A percentile compares a stretch with the other conserved stretches of the same genome.
Evolutionary conservation across 805 yeast genomes (phyloP).

Genomic region (Millerozyma acaciae): DNA sequence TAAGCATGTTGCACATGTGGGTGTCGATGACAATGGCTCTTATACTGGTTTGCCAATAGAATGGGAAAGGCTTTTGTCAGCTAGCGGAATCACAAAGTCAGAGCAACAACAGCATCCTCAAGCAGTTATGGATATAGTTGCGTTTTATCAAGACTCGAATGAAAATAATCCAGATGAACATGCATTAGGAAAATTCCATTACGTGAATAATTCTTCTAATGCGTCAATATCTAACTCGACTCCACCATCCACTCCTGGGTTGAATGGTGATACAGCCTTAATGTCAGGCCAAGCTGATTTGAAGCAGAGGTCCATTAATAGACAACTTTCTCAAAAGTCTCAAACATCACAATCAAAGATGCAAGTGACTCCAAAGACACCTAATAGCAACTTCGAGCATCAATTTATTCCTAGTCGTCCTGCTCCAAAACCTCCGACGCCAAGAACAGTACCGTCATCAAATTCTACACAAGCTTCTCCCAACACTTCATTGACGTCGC

Average conservation of each 20-base stretch:
- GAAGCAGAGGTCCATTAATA: slow-evolving; percentile 5
- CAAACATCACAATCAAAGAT: slow-evolving; percentile 2
- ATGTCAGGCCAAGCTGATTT: slow-evolving; percentile 3
- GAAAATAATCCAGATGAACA: slow-evolving; percentile 39
- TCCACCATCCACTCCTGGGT: slow-evolving; percentile 20
- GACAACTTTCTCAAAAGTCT: slow-evolving; percentile 4
- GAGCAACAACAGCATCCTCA: slow-evolving; percentile 92
- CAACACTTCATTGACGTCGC: slow-evolving; percentile 11
- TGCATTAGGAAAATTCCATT: slow-evolving; percentile 42
- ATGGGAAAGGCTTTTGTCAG: slow-evolving; percentile 80
- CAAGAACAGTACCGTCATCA: slow-evolving; percentile 7
- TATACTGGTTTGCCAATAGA: slow-evolving; percentile 90
- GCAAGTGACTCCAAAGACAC: slow-evolving; percentile 19
- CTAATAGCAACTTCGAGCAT: slow-evolving; percentile 24
- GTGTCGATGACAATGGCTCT: slow-evolving; percentile 81
- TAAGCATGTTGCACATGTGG: slow-evolving; percentile 90
- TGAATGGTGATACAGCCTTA: slow-evolving; percentile 5
- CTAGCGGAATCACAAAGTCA: slow-evolving; percentile 81
- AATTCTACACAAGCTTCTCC: slow-evolving; percentile 7
- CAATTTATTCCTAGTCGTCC: slow-evolving; percentile 65
- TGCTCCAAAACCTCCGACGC: slow-evolving; percentile 57
- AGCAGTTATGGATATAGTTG: slow-evolving; percentile 88
- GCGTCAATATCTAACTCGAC: slow-evolving; percentile 22
- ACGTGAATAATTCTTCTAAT: slow-evolving; percentile 18
- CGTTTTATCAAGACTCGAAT: slow-evolving; percentile 66